Evolutionary conservation across 1,284 basidiomycete species (phyloP), one percentile per base, ranked within the genome.

Genomic region (Malassezia globosa): DNA sequence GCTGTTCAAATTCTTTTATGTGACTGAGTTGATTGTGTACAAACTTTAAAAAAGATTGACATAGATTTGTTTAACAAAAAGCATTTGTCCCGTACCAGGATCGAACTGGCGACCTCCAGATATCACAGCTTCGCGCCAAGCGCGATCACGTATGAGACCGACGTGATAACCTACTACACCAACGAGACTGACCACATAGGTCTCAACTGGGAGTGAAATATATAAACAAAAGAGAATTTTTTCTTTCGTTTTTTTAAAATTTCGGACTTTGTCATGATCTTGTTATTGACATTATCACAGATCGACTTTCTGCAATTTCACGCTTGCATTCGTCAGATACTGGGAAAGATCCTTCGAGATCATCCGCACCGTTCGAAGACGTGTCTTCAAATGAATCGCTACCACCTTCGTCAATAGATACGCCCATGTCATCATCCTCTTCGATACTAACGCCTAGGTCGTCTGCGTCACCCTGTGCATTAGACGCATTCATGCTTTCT

Each of bases 71-170:
- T 2, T 13, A 31, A 31, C 11, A 18, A 13, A 42, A 36, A 49
- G 43, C 33, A n/a, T 40, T 21, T 52, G 50, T 52, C 50, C 50
- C 50, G 50, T 52, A 45, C 50, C 50, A 52, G 50, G 50, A 52
- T 52, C 50, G 50, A 52, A 52, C 50, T 52, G 50, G 50, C 50
- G 50, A 52, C 50, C 50, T 52, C 50, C 50, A 52, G 50, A 52
- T 52, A 33, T 52, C 50, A 52, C 23, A 13, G 5, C 13, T 24
- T 42, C 50, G 50, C 49, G 49, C 44, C 44, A 47, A 18, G 40
- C 50, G 50, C 50, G 45, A 42, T 52, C 50, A 52, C 47, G 22
- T 52, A 52, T 52, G 50, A 52, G 50, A 52, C 50, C 50, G 50
- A 52, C 50, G 50, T 52, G 50, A 52, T 52, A 52, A 47, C 50